Conservation (phyloP, 345 rosid genomes). For the Linum tenue region DNA sequence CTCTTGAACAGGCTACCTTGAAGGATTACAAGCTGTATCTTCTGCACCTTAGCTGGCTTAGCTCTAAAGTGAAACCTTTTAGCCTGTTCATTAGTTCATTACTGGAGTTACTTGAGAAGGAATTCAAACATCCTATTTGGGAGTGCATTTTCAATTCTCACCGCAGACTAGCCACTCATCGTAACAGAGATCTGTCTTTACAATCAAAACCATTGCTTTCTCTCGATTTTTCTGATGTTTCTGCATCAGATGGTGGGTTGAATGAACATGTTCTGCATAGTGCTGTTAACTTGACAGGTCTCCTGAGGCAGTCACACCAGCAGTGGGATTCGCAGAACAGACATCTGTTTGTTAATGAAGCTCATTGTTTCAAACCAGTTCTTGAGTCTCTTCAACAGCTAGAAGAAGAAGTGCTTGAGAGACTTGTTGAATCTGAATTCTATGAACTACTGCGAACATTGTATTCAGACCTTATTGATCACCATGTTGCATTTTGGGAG, state of each 20-base stretch:
- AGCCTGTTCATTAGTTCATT: constrained; percentile 38
- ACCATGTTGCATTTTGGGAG: constrained; percentile 66
- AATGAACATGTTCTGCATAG: constrained; percentile 30
- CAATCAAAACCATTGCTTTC: constrained; percentile 57
- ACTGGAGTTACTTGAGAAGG: constrained; percentile 37
- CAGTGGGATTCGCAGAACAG: constrained; percentile 65
- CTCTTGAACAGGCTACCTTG: constrained; percentile 72
- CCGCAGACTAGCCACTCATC: constrained; percentile 34
- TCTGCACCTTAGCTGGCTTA: constrained; percentile 59
- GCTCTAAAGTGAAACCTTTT: constrained; percentile 36
- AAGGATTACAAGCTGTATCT: constrained; percentile 58
- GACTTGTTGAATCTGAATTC: constrained; percentile 43
- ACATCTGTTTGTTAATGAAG: constrained; percentile 27
- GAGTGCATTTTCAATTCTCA: constrained; percentile 31
- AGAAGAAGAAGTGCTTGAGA: constrained; percentile 48
- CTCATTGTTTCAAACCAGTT: constrained; percentile 33
- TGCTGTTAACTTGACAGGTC: constrained; percentile 45
- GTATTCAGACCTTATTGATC: constrained; percentile 49
- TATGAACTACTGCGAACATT: constrained; percentile 37
- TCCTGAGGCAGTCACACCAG: constrained; percentile 53
- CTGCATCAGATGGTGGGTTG: constrained; percentile 25
- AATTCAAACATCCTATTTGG: constrained; percentile 73
- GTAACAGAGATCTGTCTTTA: constrained; percentile 28
- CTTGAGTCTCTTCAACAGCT: constrained; percentile 45
- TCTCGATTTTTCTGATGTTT: constrained; percentile 42